Evolutionary conservation across 176 grass and related monocot species (phyloP).

Genomic region (Aegilops sharonensis): DNA sequence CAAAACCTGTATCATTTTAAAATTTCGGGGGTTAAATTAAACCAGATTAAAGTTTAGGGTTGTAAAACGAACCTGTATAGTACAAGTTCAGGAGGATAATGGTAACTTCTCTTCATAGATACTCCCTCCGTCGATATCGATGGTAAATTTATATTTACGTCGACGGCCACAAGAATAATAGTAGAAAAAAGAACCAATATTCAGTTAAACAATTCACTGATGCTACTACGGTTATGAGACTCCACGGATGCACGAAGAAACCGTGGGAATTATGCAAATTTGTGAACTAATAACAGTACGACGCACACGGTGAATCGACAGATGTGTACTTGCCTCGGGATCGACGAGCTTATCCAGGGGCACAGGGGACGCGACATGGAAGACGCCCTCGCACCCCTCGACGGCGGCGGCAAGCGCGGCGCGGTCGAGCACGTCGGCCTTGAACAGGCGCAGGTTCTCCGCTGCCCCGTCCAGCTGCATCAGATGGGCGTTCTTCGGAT

Average conservation of each 20-base stretch:
- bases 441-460: slow-evolving; percentile 46
- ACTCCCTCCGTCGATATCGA: too few relatives aligned
- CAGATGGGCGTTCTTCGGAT: slow-evolving; percentile 43
- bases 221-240: too few relatives aligned
- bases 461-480: slow-evolving; percentile 28
- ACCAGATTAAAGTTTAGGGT: too few relatives aligned
- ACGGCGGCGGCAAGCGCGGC: slow-evolving; percentile 30
- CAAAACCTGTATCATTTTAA: too few relatives aligned
- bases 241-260: background rate
- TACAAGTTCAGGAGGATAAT: too few relatives aligned
- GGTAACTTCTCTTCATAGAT: too few relatives aligned
- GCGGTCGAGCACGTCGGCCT: slow-evolving; percentile 50
- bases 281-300: background rate
- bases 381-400: slow-evolving; percentile 42
- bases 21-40: too few relatives aligned
- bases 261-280: background rate
- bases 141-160: background rate
- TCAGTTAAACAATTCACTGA: background rate
- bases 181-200: background rate
- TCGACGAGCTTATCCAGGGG: background rate
- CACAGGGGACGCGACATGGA: slow-evolving; percentile 51
- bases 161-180: background rate
- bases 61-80: too few relatives aligned
- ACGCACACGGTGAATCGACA: background rate
- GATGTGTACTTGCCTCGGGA: slow-evolving; percentile 18